phyloP scores from a whole-genome alignment of 208 protist genomes.

The Plasmodiophora brassicae region DNA sequence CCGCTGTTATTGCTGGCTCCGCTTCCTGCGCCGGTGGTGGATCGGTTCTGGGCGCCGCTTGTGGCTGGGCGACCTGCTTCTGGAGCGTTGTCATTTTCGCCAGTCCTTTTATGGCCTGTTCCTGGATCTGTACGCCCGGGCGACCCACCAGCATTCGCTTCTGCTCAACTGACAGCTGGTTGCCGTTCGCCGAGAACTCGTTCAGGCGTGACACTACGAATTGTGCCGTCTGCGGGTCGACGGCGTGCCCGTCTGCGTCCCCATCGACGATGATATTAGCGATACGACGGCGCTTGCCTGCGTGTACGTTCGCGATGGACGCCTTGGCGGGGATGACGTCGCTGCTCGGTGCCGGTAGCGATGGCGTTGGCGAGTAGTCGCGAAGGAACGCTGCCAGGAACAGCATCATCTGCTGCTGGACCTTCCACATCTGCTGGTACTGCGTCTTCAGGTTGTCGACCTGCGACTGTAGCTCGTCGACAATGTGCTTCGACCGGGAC shows the following conservation, averaged over 20 bases:
- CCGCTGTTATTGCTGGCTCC: no score
- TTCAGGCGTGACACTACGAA: conserved; percentile 18
- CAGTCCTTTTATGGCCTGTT: not conserved
- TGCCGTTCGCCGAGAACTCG: not conserved
- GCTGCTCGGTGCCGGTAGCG: not conserved
- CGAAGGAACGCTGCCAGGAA: not conserved
- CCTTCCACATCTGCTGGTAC: conserved; percentile 32
- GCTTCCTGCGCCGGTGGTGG: no score
- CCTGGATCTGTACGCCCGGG: not conserved
- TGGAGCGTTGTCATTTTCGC: not conserved
- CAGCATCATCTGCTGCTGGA: conserved; percentile 33
- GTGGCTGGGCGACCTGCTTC: no score
- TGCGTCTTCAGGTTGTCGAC: not conserved
- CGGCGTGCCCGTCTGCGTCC: not conserved
- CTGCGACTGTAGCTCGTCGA: conserved; percentile 7
- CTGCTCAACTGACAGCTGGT: not conserved
- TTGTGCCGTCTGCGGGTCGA: not conserved
- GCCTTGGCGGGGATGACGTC: no score
- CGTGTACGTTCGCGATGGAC: no score
- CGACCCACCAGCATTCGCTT: no score
- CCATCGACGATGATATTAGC: not conserved
- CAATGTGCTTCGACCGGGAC: not conserved
- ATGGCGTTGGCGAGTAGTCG: not conserved
- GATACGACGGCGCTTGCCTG: not conserved
- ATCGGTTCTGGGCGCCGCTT: no score